Percentiles rank a stretch among this genome's conserved stretches.
These are phyloP conservation scores for Penicillium decumbens DNA, from an alignment of 2,329 filamentous ascomycete genomes.

Conservation along the genomic window DNA sequence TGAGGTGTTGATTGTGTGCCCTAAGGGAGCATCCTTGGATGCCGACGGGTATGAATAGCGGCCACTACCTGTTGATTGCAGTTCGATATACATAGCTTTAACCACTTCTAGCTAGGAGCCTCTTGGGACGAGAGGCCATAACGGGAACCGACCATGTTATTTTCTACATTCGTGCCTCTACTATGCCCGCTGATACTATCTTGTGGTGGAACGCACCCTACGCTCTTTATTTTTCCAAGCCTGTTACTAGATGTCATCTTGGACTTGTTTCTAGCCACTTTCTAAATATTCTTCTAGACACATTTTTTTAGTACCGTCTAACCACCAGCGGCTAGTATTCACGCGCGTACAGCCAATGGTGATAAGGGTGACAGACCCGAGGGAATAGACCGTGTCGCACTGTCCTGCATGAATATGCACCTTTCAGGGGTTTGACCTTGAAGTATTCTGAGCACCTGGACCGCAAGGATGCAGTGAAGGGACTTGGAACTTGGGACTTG, in stretches of 20 bases:
- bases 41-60: background rate
- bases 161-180: background rate
- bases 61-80: background rate
- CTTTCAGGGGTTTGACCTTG: background rate
- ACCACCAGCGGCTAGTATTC: too few species aligned
- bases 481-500: background rate
- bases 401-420: slow-evolving; percentile 6
- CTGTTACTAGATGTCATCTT: background rate
- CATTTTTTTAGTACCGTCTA: too few species aligned
- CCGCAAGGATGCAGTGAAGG: background rate
- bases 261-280: background rate
- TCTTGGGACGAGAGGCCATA: too few species aligned
- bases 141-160: too few species aligned
- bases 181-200: background rate
- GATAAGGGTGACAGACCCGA: background rate
- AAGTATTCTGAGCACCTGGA: background rate
- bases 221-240: background rate
- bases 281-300: background rate
- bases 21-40: too few species aligned
- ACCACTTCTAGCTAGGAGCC: too few species aligned
- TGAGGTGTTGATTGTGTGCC: background rate
- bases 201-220: background rate
- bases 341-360: too few species aligned
- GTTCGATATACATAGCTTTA: too few species aligned
- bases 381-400: slow-evolving; percentile 1